A percentile compares a stretch with the other conserved stretches of the same genome.
phyloP scores from a whole-genome alignment of 2,329 filamentous ascomycete genomes.

The Alternaria triticina region DNA sequence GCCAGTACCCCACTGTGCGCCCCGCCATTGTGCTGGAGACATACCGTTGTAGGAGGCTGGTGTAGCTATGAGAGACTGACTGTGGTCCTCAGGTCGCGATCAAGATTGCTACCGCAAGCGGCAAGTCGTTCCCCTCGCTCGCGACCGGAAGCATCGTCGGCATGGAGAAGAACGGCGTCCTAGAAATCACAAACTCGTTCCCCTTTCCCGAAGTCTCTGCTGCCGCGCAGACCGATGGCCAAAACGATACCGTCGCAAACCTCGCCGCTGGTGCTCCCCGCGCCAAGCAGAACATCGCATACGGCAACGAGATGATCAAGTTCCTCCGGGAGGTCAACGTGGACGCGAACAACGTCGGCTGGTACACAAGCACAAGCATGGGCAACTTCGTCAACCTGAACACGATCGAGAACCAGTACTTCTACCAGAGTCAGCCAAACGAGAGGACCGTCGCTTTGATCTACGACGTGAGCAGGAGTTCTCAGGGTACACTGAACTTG shows the following conservation, averaged over 20 bases:
- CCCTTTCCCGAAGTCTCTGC: slow-evolving; percentile 88
- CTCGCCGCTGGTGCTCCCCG: slow-evolving; percentile 87
- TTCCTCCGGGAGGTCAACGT: slow-evolving; percentile 97
- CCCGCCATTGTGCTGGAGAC: slow-evolving; percentile 31
- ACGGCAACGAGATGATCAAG: slow-evolving; percentile 97
- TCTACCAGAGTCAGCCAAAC: slow-evolving; percentile 93
- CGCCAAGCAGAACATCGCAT: slow-evolving; percentile 84
- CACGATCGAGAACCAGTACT: slow-evolving; percentile 97
- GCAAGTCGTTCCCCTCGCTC: slow-evolving; percentile 82
- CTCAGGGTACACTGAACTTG: slow-evolving; percentile 87
- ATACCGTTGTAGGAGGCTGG: not conserved
- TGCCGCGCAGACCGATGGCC: slow-evolving; percentile 60
- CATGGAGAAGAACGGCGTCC: slow-evolving; percentile 81
- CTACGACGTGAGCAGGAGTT: slow-evolving; percentile 93
- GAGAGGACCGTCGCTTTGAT: slow-evolving; percentile 87
- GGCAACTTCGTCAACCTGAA: slow-evolving; percentile 95
- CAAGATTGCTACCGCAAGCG: slow-evolving; percentile 97
- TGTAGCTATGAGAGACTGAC: slow-evolving; percentile 23
- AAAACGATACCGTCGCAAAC: slow-evolving; percentile 52
- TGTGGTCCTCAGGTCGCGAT: slow-evolving; percentile 75
- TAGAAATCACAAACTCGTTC: slow-evolving; percentile 95
- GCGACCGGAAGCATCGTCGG: slow-evolving; percentile 91
- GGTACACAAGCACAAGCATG: slow-evolving; percentile 99
- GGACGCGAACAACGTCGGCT: slow-evolving; percentile 96
- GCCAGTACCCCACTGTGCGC: slow-evolving; percentile 38